Evolutionary conservation across 352 stramenopile species (phyloP), one percentile per base, ranked within the genome.

Genomic region (Pythium coloratum): DNA sequence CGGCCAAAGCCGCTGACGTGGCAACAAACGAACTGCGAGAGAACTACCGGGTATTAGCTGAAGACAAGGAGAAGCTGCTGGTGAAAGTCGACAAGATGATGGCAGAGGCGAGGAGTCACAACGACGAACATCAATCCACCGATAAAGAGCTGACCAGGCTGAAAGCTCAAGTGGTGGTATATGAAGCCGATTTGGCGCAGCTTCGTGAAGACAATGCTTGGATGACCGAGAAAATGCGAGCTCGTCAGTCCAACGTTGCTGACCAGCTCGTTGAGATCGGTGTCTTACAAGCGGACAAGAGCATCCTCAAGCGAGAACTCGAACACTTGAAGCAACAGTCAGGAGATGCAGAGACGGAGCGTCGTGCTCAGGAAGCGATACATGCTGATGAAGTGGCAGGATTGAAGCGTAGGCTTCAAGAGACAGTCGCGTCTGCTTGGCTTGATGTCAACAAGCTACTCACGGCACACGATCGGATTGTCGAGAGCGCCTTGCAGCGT

Each of bases 11-110:
- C 4, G 30, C 10, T 38, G 42, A 73, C 10, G 60, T 78, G 9
- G 59, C 67, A 0, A 46, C 73, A 2, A 51, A 56, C 42, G 49
- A 78, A 9, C 67, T 66, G 0, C 71, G 84, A 36, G 77, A 83
- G 57, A 71, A 73, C 28, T 76, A 70, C 53, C 71, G 60, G 16
- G 62, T 79, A 6, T n/a, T 50, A 30, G 32, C 36, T 8, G 55
- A 47, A 30, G 55, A 61, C 34, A 61, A 34, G 20, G 46, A 53
- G n/a, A n/a, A n/a, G 7, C 5, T 53, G 20, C 46, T 53, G 16
- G n/a, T 32, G 46, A 5, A n/a, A 24, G 5, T 26, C 14, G 42
- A 50, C 14, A 26, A 20, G 42, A 53, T 53, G 18, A 30, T n/a
- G 18, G 46, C 46, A 26, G 46, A 53, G 5, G 8, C 6, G 46